phyloP scores from a whole-genome alignment of 225 moss, liverwort and hornwort genomes.

The Straminergon stramineum region DNA sequence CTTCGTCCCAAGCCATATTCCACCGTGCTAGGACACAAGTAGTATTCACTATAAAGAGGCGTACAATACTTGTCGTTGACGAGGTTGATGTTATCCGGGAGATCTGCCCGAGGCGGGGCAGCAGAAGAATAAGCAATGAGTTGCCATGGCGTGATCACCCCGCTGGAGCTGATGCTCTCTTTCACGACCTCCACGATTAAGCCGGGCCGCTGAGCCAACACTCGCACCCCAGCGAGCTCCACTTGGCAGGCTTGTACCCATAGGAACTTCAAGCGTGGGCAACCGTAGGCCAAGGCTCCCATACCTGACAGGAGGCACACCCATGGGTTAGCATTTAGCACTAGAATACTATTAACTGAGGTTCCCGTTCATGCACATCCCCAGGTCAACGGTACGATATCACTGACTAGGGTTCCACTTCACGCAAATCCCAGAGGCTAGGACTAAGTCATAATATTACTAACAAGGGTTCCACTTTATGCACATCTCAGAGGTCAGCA shows the following conservation, averaged over 20 bases:
- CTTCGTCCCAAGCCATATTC: background rate
- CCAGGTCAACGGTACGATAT: background rate
- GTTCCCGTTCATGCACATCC: background rate
- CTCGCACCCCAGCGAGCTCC: slow-evolving; percentile 33
- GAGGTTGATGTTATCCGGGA: slow-evolving; percentile 31
- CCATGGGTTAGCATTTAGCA: background rate
- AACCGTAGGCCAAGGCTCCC: slow-evolving; percentile 32
- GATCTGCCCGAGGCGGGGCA: slow-evolving; percentile 31
- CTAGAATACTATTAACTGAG: background rate
- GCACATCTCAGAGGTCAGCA: background rate
- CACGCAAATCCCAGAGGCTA: background rate
- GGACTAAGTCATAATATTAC: background rate
- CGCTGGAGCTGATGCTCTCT: slow-evolving; percentile 5
- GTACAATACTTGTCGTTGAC: slow-evolving; percentile 33
- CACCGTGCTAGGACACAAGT: slow-evolving; percentile 31
- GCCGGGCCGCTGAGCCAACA: slow-evolving; percentile 27
- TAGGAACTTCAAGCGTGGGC: slow-evolving; percentile 32
- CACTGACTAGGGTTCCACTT: background rate
- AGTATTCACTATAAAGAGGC: slow-evolving; percentile 24
- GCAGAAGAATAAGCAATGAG: slow-evolving; percentile 39
- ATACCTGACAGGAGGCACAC: slow-evolving; percentile 18
- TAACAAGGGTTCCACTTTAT: background rate
- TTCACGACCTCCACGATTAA: slow-evolving; percentile 41
- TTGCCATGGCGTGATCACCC: slow-evolving; percentile 41
- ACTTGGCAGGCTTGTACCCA: slow-evolving; percentile 65